Base-by-base conservation (phyloP, 208 protist species). In the Tetramitus jugosus region DNA sequence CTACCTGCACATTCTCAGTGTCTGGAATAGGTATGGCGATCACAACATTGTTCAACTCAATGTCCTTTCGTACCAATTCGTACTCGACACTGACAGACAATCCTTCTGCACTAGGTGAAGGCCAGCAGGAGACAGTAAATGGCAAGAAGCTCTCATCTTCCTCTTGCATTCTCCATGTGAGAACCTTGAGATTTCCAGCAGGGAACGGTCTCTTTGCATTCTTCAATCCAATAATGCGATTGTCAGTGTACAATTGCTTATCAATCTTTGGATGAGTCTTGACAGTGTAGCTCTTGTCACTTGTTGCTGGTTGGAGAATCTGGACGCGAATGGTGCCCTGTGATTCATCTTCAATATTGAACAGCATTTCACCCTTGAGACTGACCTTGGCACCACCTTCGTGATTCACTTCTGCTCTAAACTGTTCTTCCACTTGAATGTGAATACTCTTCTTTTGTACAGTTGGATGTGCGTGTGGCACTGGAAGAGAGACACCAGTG, bases 41-140 rank as follows among this genome's bases (percentile, higher is more conserved):
- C 26, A 20, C 8, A 6, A 74, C 39, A 52, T 74, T 26, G 29
- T 62, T 65, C 14, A 65, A 39, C 40, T 65, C 60, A 10, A 65
- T 65, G 23, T 65, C 31, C 0, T 35, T 53, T n/a, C 37, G 14
- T 33, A 33, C 8, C 4, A 74, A 35, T 29, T n/a, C 37, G 37
- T 74, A 74, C 53, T 74, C 67, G 3, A 74, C 8, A 4, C 42
- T 74, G 1, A 49, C 39, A 23, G 67, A n/a, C 20, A 31, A 39
- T 33, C 37, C 67, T 29, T 53, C 26, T 17, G 17, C 4, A 53
- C 10, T 43, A n/a, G 67, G 6, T n/a, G 31, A 40, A 33, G 67
- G 67, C 67, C 67, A 74, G 26, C 67, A 74, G 20, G 35, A 39
- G 29, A 74, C 67, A 37, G 67, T 53, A 53, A 74, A 53, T 20